A percentile compares a stretch with the other conserved stretches of the same genome.
Evolutionary conservation across 139 green algal species (phyloP).

Genomic region (Nannochloris sp.): DNA sequence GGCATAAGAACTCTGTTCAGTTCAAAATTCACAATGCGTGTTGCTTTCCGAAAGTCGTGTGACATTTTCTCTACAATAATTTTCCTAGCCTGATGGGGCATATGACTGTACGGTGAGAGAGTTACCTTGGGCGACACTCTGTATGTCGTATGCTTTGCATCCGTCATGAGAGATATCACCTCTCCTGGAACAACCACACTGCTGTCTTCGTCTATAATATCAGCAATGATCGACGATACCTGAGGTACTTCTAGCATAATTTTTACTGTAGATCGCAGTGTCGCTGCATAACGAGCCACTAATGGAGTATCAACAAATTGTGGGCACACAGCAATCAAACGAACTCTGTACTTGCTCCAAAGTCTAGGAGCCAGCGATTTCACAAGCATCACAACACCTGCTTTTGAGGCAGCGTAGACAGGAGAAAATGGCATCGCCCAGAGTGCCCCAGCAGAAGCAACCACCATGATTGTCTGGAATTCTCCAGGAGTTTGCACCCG

Average conservation of each 20-base stretch:
- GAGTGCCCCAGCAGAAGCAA: conserved; percentile 58
- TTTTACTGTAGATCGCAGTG: conserved; percentile 2
- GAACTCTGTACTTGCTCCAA: conserved; percentile 25
- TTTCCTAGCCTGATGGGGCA: not conserved
- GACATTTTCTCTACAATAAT: conserved; percentile 34
- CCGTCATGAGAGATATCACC: too few relatives aligned
- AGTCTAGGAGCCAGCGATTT: conserved; percentile 39
- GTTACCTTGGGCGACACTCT: conserved; percentile 16
- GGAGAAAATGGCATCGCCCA: conserved; percentile 64
- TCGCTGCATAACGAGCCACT: not conserved
- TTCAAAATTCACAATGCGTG: conserved; percentile 28
- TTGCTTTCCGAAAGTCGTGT: conserved; percentile 49
- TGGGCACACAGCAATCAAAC: conserved; percentile 51
- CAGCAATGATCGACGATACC: not conserved
- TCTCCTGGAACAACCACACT: not conserved
- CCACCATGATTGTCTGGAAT: conserved; percentile 40
- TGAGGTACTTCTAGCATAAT: conserved; percentile 17
- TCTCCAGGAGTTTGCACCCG: not conserved
- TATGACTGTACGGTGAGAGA: too few relatives aligned
- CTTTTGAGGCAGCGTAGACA: conserved; percentile 70
- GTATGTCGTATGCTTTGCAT: conserved; percentile 36
- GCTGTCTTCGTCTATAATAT: not conserved
- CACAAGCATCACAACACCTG: conserved; percentile 54
- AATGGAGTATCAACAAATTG: conserved; percentile 31
- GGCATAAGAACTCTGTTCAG: conserved; percentile 6